Evolutionary conservation across 805 yeast genomes (phyloP), one percentile per base, ranked within the genome.

Genomic region (Cyberlindnera meyerae): DNA sequence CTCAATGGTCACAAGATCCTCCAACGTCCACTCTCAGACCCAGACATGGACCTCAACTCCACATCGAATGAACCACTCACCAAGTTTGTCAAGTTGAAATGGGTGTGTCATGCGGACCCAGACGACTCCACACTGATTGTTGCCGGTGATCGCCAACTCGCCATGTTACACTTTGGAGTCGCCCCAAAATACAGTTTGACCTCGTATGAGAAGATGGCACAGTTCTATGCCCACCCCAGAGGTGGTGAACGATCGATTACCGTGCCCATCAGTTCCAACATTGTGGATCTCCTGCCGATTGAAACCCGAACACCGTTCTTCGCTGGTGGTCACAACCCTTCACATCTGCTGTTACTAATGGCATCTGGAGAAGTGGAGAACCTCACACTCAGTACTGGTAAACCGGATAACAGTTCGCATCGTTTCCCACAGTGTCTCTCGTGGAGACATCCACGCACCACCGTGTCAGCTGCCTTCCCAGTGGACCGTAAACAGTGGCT

Each of bases 91-190:
- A 71, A 70, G 37, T 73, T 79, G 2, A 67, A 70, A 12, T 90
- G 98, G 98, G 57, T 86, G 15, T 83, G 95, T 51, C 82, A 75
- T 9, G 64, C 69, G 3, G 83, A 89, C 51, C 87, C 96, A 0
- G 96, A 87, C 49, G 71, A 73, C 28, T 87, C 97, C 0, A 73
- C 83, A 3, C 55, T 87, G 15, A 54, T 90, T 13, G 65, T 90
- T 5, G 71, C 77, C 17, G 90, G 93, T 9, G 87, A 85, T 13
- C 62, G 8, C 68, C 71, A 28, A 55, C 58, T 11, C 48, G 55
- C 2, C 67, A 66, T 28, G 71, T 63, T 89, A 42, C 84, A 86
- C 44, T 81, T 87, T 49, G 96, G 96, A 4, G 67, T 69, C 29
- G 83, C 95, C 11, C 82, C 95, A 17, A 73, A 77, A 34, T 84